Base-by-base conservation (phyloP, 768 basidiomycete genomes). In the Leccinum subtestaceum region DNA sequence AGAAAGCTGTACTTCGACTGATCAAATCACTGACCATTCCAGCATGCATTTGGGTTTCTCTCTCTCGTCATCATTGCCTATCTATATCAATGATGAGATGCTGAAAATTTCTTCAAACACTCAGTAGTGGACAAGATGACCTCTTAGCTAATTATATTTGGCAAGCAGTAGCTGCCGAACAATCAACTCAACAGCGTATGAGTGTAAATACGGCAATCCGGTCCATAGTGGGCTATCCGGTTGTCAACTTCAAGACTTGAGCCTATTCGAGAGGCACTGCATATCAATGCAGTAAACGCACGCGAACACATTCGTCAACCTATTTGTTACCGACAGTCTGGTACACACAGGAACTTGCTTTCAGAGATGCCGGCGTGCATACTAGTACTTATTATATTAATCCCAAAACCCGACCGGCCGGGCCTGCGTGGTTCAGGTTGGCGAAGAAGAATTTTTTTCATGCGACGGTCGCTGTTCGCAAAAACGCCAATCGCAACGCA, bases 401-500 rank as follows among this genome's bases (percentile, higher is more conserved):
- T 45, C 19, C 43, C 11, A 21, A 12, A 43, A 4, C 7, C 17
- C n/a, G 8, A 40, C 4, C 29, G 29, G 29, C 29, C 9, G 29
- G 29, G 29, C 29, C 29, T 40, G 38, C 11, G 5, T 45, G 43
- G 43, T 45, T 21, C 43, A 45, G 11, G 19, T 45, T 45, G 43
- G 43, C 43, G 43, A 45, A 21, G 19, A 45, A 45, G 17, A 25
- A 25, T 25, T 25, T 25, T 25, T 25, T 25, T 45, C 11, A 45
- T 21, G 11, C 5, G 43, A 12, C 40, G 46, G 53, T 17, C 23
- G 36, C 19, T 56, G 49, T 53, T 50, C 23, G 43, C 43, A 21
- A n/a, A 21, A 56, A 52, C 23, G 67, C 59, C 57, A 56, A 63
- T 65, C 67, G 49, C 56, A 46, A 51, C 51, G 38, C 45, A 55